Base-by-base conservation (phyloP, 139 green algal species). In the Coelastrella sp. region DNA sequence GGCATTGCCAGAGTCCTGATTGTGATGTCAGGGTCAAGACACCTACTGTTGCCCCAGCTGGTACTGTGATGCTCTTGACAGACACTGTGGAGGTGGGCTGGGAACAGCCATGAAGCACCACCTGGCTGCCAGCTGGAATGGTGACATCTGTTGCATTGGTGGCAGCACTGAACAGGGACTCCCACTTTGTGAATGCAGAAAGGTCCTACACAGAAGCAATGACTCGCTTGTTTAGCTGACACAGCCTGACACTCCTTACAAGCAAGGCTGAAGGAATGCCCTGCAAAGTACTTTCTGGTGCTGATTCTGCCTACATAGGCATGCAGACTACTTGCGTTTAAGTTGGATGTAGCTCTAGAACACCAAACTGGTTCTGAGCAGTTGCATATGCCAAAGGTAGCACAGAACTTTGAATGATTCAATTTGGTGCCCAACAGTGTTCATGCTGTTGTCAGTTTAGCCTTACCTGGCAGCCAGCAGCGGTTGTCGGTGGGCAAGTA, bases 41-140 rank as follows among this genome's bases (percentile, higher is more conserved):
- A 61, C 84, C 63, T 60, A 90, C 85, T 60, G 78, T 84, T 17
- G 85, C 78, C 17, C 74, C 74, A 49, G 35, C 20, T 15, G 70
- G 85, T 10, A 90, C 35, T 35, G 85, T 90, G 85, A 90, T 90
- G 85, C 74, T 85, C 22, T 14, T 9, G 7, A 90, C 73, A 57
- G 17, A 56, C 15, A 85, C 74, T 8, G 15, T 84, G 74, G 24
- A 78, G 57, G 10, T 20, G 20, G 58, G 58, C n/a, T 78, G 74
- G 22, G 85, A 22, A 20, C 85, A 90, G 59, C 74, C 73, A 24
- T 75, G 14, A 7, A 90, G 74, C 74, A 90, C 58, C 11, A 90
- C 74, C 7, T 9, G 75, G 73, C 17, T 25, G 24, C 59, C 70
- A 8, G 65, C 14, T 6, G 84, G 84, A 6, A 90, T 58, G 22